Percentiles rank a stretch among this genome's conserved stretches.
phyloP scores from a whole-genome alignment of 225 moss, liverwort and hornwort species.

The Bryum argenteum region DNA sequence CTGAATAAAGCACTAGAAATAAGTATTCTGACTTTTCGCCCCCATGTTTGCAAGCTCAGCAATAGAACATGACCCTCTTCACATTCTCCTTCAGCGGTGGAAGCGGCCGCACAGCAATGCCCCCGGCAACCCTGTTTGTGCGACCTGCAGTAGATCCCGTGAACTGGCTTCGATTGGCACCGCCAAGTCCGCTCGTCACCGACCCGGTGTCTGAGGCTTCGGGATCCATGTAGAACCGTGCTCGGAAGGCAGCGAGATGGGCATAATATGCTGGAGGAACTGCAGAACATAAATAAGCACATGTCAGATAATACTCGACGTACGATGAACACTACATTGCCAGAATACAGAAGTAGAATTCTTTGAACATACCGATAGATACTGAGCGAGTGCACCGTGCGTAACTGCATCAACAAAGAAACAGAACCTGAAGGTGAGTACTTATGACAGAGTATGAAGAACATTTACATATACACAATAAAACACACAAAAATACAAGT shows the following conservation, averaged over 20 bases:
- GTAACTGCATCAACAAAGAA: slow-evolving; percentile 53
- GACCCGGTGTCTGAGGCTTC: slow-evolving; percentile 94
- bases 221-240: slow-evolving; percentile 96
- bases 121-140: slow-evolving; percentile 68
- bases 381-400: slow-evolving; percentile 94
- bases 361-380: slow-evolving; percentile 65
- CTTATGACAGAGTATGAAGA: background rate
- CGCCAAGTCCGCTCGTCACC: slow-evolving; percentile 71
- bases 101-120: slow-evolving; percentile 68
- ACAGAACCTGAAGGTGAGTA: background rate
- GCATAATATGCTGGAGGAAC: slow-evolving; percentile 98
- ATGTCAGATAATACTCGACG: fast-evolving
- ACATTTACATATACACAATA: background rate
- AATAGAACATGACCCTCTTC: slow-evolving; percentile 96
- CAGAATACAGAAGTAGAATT: background rate
- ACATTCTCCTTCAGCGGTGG: slow-evolving; percentile 95
- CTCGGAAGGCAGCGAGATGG: slow-evolving; percentile 90
- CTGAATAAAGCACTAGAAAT: background rate
- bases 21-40: too few relatives aligned
- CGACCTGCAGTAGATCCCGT: slow-evolving; percentile 74
- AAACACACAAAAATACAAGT: too few relatives aligned
- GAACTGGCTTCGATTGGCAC: slow-evolving; percentile 55
- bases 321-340: fast-evolving
- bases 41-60: slow-evolving; percentile 30
- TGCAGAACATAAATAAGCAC: slow-evolving; percentile 28